Evolutionary conservation across 164 flowering plant species (phyloP).

Genomic region (Vitis riparia): DNA sequence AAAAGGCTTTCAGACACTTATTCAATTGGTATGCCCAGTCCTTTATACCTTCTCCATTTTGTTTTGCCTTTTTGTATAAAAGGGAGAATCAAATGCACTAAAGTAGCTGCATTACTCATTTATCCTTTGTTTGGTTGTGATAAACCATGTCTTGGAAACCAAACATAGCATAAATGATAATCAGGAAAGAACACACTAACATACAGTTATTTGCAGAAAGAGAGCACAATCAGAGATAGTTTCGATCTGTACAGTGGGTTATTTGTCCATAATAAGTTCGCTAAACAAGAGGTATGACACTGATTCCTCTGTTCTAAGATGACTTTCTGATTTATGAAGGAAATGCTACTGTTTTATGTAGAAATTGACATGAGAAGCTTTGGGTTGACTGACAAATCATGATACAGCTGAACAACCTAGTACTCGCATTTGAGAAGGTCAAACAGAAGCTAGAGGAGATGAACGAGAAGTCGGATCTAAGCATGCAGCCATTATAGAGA

Average conservation of each 20-base stretch:
- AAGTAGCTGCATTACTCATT: too few relatives aligned
- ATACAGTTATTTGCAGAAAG: slow-evolving; percentile 42
- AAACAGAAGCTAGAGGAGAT: slow-evolving; percentile 37
- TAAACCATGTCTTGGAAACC: background rate
- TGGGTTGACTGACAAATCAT: background rate
- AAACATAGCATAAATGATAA: background rate
- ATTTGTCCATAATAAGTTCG: slow-evolving; percentile 57
- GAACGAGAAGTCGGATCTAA: background rate
- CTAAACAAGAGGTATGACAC: slow-evolving; percentile 54
- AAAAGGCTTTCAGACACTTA: slow-evolving; percentile 56
- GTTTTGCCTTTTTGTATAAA: background rate
- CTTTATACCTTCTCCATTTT: background rate
- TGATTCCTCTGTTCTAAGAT: background rate
- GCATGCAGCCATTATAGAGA: too few relatives aligned
- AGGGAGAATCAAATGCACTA: too few relatives aligned
- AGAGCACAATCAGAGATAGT: slow-evolving; percentile 46
- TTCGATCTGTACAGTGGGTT: slow-evolving; percentile 66
- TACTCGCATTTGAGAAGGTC: slow-evolving; percentile 44
- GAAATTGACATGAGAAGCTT: too few relatives aligned
- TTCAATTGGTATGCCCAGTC: slow-evolving; percentile 51
- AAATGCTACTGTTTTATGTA: background rate
- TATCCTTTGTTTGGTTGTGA: too few relatives aligned
- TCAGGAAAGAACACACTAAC: background rate
- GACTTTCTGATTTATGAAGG: background rate
- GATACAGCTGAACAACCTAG: slow-evolving; percentile 55